Percentiles rank a stretch among this genome's conserved stretches.
Evolutionary conservation across 495 filamentous ascomycete species (phyloP).

Genomic region (Cetradonia linearis): DNA sequence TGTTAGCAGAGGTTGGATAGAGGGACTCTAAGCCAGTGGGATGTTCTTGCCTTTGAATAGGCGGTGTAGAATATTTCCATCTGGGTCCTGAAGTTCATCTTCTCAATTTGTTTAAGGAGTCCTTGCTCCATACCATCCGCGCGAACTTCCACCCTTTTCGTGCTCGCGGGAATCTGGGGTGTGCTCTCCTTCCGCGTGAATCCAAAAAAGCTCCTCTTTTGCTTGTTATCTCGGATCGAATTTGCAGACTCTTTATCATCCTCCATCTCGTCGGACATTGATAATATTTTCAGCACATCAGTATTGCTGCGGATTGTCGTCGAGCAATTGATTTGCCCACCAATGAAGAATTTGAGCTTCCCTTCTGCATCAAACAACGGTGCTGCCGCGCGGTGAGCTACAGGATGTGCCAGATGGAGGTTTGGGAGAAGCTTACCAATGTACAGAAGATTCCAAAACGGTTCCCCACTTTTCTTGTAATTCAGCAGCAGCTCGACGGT

Average conservation of each 20-base stretch:
- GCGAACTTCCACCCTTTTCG: constrained; percentile 22
- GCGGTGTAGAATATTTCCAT: constrained; percentile 36
- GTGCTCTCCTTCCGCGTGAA: constrained; percentile 27
- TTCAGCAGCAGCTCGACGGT: constrained; percentile 44
- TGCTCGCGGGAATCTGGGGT: constrained; percentile 15
- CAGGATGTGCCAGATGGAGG: background rate
- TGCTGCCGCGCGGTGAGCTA: constrained; percentile 23
- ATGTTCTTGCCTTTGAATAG: constrained; percentile 39
- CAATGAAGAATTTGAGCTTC: constrained; percentile 39
- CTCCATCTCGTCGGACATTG: constrained; percentile 26
- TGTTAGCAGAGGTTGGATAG: background rate
- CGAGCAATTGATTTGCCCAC: constrained; percentile 48
- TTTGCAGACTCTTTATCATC: constrained; percentile 16
- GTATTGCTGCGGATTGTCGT: constrained; percentile 39
- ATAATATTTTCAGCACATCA: constrained; percentile 42
- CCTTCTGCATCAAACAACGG: constrained; percentile 39
- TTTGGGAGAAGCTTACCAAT: constrained; percentile 25
- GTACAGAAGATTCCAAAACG: constrained; percentile 48
- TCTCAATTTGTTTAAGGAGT: constrained; percentile 31
- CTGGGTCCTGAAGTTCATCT: constrained; percentile 34
- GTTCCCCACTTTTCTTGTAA: constrained; percentile 41
- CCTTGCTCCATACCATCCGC: constrained; percentile 33
- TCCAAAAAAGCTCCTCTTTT: constrained; percentile 27
- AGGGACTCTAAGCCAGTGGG: constrained; percentile 21
- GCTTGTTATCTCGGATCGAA: constrained; percentile 17